Conservation (phyloP, 202 grass and related monocot species). For the Zizania palustris region DNA sequence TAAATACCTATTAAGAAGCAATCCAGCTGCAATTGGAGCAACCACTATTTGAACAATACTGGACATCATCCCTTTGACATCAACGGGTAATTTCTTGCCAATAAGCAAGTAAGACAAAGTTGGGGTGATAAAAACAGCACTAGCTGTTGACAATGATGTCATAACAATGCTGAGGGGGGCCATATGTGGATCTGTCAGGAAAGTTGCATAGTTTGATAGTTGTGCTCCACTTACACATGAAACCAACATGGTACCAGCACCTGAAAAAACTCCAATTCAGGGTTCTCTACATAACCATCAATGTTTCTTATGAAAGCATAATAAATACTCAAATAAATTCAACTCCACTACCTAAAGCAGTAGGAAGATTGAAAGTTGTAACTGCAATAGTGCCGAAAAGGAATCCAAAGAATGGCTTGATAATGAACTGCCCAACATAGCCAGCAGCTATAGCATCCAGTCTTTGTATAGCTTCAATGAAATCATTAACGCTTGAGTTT, state of each 20-base stretch:
- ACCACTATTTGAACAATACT: conserved; percentile 96
- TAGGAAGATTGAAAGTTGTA: conserved; percentile 70
- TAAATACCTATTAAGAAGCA: conserved; percentile 85
- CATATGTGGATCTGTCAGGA: conserved; percentile 85
- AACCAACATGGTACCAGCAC: conserved; percentile 93
- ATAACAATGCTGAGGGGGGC: conserved; percentile 98
- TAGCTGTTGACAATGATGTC: conserved; percentile 93
- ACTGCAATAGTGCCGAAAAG: conserved; percentile 86
- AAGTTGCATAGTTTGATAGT: conserved; percentile 93
- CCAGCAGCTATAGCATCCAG: conserved; percentile 74
- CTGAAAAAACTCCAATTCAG: conserved; percentile 46
- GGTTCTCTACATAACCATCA: not conserved
- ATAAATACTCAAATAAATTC: conserved; percentile 11
- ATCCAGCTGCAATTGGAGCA: conserved; percentile 84
- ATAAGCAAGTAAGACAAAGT: conserved; percentile 93
- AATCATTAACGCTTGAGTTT: conserved; percentile 88
- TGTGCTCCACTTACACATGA: conserved; percentile 96
- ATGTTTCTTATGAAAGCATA: conserved; percentile 32
- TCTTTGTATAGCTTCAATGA: conserved; percentile 84
- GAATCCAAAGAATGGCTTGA: conserved; percentile 86
- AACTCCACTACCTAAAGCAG: conserved; percentile 61
- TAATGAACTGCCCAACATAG: conserved; percentile 79
- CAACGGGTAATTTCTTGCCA: conserved; percentile 93
- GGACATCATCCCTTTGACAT: conserved; percentile 94
- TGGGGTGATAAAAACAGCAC: conserved; percentile 87